A percentile compares a stretch with the other conserved stretches of the same genome.
These are phyloP conservation scores for Didymella exigua DNA, from an alignment of 2,329 filamentous ascomycete genomes.

Conservation along the genomic window DNA sequence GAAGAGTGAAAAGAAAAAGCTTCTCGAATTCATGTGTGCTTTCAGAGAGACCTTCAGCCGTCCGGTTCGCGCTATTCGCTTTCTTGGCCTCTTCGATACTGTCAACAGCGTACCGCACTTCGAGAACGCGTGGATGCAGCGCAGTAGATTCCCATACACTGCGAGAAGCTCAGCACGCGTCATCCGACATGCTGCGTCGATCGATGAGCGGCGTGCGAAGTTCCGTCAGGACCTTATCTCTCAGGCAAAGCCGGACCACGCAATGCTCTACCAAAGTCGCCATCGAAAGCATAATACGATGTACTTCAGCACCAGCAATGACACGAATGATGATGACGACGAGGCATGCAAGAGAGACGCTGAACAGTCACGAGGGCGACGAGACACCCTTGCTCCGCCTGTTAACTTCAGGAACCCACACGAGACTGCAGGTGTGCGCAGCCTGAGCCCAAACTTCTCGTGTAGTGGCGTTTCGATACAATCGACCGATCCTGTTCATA, in stretches of 20 bases:
- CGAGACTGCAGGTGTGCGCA: constrained; percentile 43
- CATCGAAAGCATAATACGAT: constrained; percentile 28
- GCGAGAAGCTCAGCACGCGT: constrained; percentile 62
- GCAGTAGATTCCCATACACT: constrained; percentile 74
- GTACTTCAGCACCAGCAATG: constrained; percentile 18
- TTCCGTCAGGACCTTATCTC: constrained; percentile 72
- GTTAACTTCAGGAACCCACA: constrained; percentile 41
- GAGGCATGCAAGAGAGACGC: constrained; percentile 17
- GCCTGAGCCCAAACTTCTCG: constrained; percentile 38
- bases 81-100: constrained; percentile 80
- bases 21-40: constrained; percentile 76
- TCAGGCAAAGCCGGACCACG: constrained; percentile 45
- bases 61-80: constrained; percentile 73
- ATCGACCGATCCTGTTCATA: constrained; percentile 34
- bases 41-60: constrained; percentile 83
- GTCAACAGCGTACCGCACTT: constrained; percentile 82
- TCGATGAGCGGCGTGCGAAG: constrained; percentile 73
- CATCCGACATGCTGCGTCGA: constrained; percentile 72
- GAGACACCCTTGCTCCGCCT: constrained; percentile 36
- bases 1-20: constrained; percentile 61
- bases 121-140: constrained; percentile 76
- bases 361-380: constrained; percentile 25
- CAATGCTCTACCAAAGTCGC: constrained; percentile 36
- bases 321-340: constrained; percentile 15
- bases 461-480: constrained; percentile 38